Evolutionary conservation across 1,284 basidiomycete species (phyloP), one percentile per base, ranked within the genome.

Genomic region (Macrocystidia cucumis): DNA sequence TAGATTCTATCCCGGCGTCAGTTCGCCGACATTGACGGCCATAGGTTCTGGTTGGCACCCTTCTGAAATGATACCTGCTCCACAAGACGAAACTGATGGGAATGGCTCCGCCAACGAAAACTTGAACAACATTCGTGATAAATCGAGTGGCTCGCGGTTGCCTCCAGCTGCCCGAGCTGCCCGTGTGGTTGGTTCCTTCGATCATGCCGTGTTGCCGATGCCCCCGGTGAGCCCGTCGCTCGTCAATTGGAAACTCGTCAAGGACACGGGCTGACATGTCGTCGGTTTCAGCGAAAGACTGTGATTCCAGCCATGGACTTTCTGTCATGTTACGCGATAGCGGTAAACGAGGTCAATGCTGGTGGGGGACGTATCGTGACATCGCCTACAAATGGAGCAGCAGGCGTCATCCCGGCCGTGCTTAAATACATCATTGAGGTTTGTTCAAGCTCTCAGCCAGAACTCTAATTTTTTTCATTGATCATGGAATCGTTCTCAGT

Each of bases 241-340:
- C 22, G 27, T 12, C 13, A 19, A 30, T 18, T n/a, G 29, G 4
- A 4, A 20, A 21, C 18, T 31, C 5, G 13, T 26, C 16, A 27
- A 13, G 13, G n/a, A n/a, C n/a, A n/a, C 17, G 25, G 14, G 11
- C 37, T 13, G 4, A 13, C 18, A 29, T 16, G 9, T 31, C 9
- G 36, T 39, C 29, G 30, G 35, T 34, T 37, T 32, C 47, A 88
- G 83, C 72, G 87, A 38, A 85, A 78, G 48, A 88, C 84, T 8
- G 78, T 80, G 47, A 92, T 96, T 37, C 91, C 92, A 0, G 91
- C 91, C 0, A 83, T 98, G 62, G 93, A 98, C 56, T 95, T 93
- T 54, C 65, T 98, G 43, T 89, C 83, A 2, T 91, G 88, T 49
- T 93, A 93, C 59, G 91, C 89, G 1, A 92, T 92, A 40, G 88